Base-by-base conservation (phyloP, 2,329 filamentous ascomycete genomes). In the Pseudopithomyces maydicus region DNA sequence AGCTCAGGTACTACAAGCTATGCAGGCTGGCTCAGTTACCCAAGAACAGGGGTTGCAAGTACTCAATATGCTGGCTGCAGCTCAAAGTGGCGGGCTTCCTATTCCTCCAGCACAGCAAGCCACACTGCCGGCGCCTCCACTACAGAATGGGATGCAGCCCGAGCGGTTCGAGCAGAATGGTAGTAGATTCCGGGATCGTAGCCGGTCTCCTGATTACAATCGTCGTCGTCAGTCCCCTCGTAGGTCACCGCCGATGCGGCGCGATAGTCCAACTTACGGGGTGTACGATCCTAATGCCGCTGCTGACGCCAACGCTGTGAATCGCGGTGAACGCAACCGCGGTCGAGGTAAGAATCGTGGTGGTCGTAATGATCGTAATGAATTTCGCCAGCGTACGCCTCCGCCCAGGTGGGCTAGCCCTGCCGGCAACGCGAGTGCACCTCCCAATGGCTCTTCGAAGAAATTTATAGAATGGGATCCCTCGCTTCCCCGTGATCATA, bases 381-480 rank as follows among this genome's bases (percentile, higher is more conserved):
- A 92, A 38, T 97, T 96, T 78, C 90, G 94, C 63, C 92, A 97
- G 74, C 91, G 95, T 71, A 96, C 90, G 69, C 92, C 93, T 44
- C 85, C 86, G 55, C 88, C 89, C 61, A 86, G 87, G 68, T 86
- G 85, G 61, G 65, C 64, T 88, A 89, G 70, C 82, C 87, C 55
- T 84, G 81, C 60, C 64, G 67, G 57, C 56, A 65, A 63, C 48
- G 63, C 58, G 42, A 64, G 61, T 52, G 64, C 58, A 42, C 57
- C 65, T 44, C 62, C 43, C 38, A 59, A 53, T 56, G 54, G 54
- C 52, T 65, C 72, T 49, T 83, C 84, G 6, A 97, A 96, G 6
- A 97, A 96, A 78, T 91, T 88, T 83, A 82, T 97, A 57, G 89
- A 93, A 47, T 90, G 86, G 77, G 95, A 99, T 75, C 80, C 84